Evolutionary conservation across 805 yeast species (phyloP).

Genomic region (Sugiyamaella floridensis): DNA sequence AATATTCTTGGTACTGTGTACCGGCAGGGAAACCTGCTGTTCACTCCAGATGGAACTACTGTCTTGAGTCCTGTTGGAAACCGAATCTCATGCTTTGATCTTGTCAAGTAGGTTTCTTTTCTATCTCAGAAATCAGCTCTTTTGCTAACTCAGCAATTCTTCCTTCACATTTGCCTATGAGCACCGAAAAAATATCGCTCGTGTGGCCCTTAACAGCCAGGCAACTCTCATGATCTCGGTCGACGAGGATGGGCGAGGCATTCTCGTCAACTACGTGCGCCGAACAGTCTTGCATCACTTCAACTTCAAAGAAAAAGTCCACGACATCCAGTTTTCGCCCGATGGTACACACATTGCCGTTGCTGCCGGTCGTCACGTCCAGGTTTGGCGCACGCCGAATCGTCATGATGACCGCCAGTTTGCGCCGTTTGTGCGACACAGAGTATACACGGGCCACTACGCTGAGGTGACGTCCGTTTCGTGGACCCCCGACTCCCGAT

Average conservation of each 20-base stretch:
- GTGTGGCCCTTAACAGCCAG: constrained; percentile 78
- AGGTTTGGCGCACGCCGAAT: constrained; percentile 90
- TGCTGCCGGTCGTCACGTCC: constrained; percentile 73
- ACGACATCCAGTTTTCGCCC: constrained; percentile 75
- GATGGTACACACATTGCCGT: constrained; percentile 84
- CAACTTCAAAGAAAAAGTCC: constrained; percentile 77
- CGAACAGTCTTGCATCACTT: constrained; percentile 88
- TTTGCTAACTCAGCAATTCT: constrained; percentile 38
- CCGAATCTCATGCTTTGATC: constrained; percentile 81
- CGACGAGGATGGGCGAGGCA: constrained; percentile 90
- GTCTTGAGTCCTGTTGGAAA: constrained; percentile 92
- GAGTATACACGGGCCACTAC: constrained; percentile 90
- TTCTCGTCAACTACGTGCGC: constrained; percentile 75
- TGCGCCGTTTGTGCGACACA: constrained; percentile 89
- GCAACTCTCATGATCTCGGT: constrained; percentile 74
- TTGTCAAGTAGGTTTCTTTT: constrained; percentile 41
- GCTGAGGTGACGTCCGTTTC: constrained; percentile 68
- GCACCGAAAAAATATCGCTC: constrained; percentile 74
- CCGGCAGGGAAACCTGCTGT: constrained; percentile 81
- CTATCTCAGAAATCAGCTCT: not conserved
- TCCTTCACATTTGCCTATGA: constrained; percentile 89
- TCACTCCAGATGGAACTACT: constrained; percentile 78
- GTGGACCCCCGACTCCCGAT: constrained; percentile 90
- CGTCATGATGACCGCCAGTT: constrained; percentile 79
- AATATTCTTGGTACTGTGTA: constrained; percentile 93